Evolutionary conservation across 495 filamentous ascomycete genomes (phyloP).

Genomic region (Penicillium cosmopolitanum): DNA sequence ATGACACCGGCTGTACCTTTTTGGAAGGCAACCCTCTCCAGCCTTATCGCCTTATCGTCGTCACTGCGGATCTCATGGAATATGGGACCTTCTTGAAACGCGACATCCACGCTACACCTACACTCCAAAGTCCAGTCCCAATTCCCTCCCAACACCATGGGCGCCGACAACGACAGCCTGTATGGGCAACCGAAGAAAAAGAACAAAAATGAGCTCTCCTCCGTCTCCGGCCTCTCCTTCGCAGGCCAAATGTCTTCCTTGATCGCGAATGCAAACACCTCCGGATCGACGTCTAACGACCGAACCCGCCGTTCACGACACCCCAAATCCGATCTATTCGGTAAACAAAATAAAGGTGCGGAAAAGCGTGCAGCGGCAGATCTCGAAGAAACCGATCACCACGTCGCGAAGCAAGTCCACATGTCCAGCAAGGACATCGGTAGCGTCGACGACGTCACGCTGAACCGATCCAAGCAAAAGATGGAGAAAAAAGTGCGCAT

Average conservation of each 20-base stretch:
- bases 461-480: slow-evolving; percentile 67
- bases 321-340: slow-evolving; percentile 71
- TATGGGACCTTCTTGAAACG: no score
- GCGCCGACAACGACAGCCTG: slow-evolving; percentile 46
- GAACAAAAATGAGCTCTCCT: slow-evolving; percentile 60
- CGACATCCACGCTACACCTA: no score
- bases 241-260: slow-evolving; percentile 75
- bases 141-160: slow-evolving; percentile 8
- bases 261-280: slow-evolving; percentile 58
- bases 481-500: slow-evolving; percentile 86
- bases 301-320: slow-evolving; percentile 67
- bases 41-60: slow-evolving; percentile 10
- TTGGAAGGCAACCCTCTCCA: not conserved
- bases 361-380: slow-evolving; percentile 63
- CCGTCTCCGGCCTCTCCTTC: slow-evolving; percentile 79
- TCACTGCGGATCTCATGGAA: no score
- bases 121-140: no score
- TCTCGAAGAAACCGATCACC: slow-evolving; percentile 44
- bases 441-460: slow-evolving; percentile 45
- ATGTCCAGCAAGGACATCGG: slow-evolving; percentile 44
- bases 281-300: slow-evolving; percentile 42
- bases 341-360: slow-evolving; percentile 69
- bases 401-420: slow-evolving; percentile 41
- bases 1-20: not conserved
- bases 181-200: slow-evolving; percentile 65